Evolutionary conservation across 768 basidiomycete species (phyloP).

Genomic region (Pisolithus microcarpus): DNA sequence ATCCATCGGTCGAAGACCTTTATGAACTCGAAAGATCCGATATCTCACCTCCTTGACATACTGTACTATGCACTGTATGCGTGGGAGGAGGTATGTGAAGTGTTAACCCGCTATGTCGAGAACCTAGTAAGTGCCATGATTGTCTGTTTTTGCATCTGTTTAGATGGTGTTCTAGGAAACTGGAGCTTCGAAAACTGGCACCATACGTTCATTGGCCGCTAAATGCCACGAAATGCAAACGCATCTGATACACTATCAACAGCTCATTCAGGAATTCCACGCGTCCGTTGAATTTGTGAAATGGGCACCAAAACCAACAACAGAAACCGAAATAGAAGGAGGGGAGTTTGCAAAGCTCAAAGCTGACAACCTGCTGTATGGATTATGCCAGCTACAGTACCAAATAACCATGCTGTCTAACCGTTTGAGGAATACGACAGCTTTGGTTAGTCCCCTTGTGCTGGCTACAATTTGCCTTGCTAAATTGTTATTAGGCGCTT

Average conservation of each 20-base stretch:
- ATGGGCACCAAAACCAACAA: constrained; percentile 44
- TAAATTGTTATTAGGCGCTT: constrained; percentile 45
- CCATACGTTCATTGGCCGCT: constrained; percentile 38
- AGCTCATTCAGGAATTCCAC: constrained; percentile 47
- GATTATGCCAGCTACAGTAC: constrained; percentile 39
- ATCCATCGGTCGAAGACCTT: constrained; percentile 7
- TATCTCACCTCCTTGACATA: constrained; percentile 40
- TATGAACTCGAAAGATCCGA: constrained; percentile 32
- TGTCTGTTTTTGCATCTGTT: neutral
- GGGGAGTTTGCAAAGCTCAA: too few species aligned
- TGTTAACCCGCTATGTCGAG: constrained; percentile 36
- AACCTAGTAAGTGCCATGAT: neutral
- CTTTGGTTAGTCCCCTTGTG: too few species aligned
- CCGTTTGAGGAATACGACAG: too few species aligned
- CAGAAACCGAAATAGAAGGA: too few species aligned
- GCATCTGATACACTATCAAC: constrained; percentile 48
- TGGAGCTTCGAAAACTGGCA: constrained; percentile 29
- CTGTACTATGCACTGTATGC: constrained; percentile 49
- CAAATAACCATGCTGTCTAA: constrained; percentile 17
- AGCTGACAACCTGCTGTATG: constrained; percentile 40
- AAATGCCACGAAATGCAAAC: constrained; percentile 51
- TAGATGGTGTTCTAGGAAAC: constrained; percentile 34
- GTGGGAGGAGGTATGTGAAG: constrained; percentile 49
- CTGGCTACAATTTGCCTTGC: too few species aligned
- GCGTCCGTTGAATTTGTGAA: constrained; percentile 45